Conservation (phyloP, 768 basidiomycete species). For the Boletus rufocinnamomeus region DNA sequence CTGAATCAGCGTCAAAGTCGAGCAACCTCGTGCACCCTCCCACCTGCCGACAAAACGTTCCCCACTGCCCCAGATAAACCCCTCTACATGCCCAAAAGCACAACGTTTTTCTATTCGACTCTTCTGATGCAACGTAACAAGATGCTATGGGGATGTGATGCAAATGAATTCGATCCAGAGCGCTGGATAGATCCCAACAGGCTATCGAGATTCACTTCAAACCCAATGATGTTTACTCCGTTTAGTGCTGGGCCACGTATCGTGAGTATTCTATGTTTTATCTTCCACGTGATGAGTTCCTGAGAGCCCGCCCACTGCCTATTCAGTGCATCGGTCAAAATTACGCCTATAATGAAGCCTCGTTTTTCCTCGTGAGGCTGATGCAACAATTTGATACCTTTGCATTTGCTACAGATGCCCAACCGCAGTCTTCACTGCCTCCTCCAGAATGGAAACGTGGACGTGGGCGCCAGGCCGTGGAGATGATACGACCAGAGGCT, state of each 20-base stretch:
- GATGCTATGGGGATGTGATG: constrained; percentile 73
- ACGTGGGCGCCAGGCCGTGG: constrained; percentile 50
- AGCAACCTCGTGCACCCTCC: constrained; percentile 48
- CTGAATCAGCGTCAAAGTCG: constrained; percentile 67
- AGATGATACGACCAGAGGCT: constrained; percentile 62
- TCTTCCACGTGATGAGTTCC: constrained; percentile 8
- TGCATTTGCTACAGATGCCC: constrained; percentile 58
- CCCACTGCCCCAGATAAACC: constrained; percentile 38
- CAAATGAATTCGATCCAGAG: constrained; percentile 76
- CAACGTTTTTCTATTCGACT: constrained; percentile 59
- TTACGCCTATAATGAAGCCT: constrained; percentile 75
- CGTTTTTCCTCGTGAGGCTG: constrained; percentile 69
- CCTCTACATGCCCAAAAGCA: constrained; percentile 59
- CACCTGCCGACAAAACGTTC: constrained; percentile 53
- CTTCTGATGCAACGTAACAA: constrained; percentile 68
- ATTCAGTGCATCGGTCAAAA: constrained; percentile 68
- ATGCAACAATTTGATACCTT: constrained; percentile 66
- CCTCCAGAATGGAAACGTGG: constrained; percentile 53
- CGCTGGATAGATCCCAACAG: constrained; percentile 69
- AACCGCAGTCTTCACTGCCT: constrained; percentile 63
- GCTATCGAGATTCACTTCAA: constrained; percentile 50
- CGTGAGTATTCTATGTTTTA: constrained; percentile 32
- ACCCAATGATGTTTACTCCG: constrained; percentile 71
- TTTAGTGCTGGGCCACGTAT: constrained; percentile 72
- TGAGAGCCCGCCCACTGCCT: constrained; percentile 19